Percentiles rank a stretch among this genome's conserved stretches.
Conservation (phyloP, 371 early-diverging fungal species). For the Blastocladiella emersonii region DNA sequence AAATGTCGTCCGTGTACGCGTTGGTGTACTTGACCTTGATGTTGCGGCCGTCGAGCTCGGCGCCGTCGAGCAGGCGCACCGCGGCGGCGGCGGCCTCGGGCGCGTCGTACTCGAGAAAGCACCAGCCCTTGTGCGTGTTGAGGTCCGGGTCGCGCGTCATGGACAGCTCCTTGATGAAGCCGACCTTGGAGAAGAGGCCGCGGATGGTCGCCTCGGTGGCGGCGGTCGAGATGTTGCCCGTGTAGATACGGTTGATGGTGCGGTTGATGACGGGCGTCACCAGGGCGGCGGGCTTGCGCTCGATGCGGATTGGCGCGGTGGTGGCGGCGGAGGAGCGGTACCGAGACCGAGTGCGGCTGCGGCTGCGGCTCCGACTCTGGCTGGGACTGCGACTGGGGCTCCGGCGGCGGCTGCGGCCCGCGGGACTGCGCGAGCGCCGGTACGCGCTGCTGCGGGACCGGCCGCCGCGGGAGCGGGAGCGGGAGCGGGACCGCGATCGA, state of each 20-base stretch:
- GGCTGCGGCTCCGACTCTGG: too few species aligned
- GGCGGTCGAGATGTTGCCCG: conserved; percentile 67
- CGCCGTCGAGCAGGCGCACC: conserved; percentile 44
- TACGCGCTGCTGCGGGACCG: too few species aligned
- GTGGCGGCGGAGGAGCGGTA: neutral
- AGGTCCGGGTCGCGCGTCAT: conserved; percentile 56
- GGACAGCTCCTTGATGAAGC: conserved; percentile 48
- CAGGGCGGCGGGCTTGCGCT: neutral
- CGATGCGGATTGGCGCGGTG: neutral
- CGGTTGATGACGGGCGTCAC: conserved; percentile 4
- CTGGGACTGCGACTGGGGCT: too few species aligned
- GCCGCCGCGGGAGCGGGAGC: too few species aligned
- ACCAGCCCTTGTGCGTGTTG: conserved; percentile 68
- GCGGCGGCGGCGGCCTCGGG: conserved; percentile 68
- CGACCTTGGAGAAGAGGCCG: conserved; percentile 57
- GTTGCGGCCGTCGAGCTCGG: conserved; percentile 43
- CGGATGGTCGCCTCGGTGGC: conserved; percentile 54
- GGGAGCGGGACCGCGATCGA: conserved; percentile 3
- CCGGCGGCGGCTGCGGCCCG: too few species aligned
- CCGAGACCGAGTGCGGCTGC: too few species aligned
- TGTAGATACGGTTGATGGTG: conserved; percentile 42
- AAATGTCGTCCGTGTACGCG: conserved; percentile 15
- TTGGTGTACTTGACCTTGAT: conserved; percentile 25
- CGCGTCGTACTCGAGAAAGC: conserved; percentile 70
- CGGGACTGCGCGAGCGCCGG: too few species aligned